Conservation (phyloP, 345 rosid genomes). For the Viola odorata region DNA sequence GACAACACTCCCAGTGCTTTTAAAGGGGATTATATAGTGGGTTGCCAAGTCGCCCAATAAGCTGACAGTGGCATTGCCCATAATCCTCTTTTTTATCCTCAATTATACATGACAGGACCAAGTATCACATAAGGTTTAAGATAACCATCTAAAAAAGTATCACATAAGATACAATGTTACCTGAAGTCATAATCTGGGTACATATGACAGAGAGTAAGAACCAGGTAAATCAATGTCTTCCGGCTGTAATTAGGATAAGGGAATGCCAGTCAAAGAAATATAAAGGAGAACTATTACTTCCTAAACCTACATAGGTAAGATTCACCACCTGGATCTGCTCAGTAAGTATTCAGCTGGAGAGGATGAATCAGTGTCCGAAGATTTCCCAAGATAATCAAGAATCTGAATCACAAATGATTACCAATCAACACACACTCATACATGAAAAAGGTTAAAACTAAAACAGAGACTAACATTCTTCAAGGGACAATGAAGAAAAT, state of each 20-base stretch:
- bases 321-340: conserved; percentile 81
- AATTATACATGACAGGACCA: conserved; percentile 3
- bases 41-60: conserved; percentile 90
- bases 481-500: background rate
- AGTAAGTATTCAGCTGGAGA: conserved; percentile 70
- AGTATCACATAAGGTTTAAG: conserved; percentile 14
- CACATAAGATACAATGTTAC: conserved; percentile 39
- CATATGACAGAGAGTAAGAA: conserved; percentile 86
- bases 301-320: conserved; percentile 13
- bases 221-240: conserved; percentile 89
- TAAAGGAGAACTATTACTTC: background rate
- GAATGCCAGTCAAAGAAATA: conserved; percentile 26
- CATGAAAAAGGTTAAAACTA: background rate
- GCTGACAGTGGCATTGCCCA: conserved; percentile 99
- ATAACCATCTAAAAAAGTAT: conserved; percentile 8
- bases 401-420: conserved; percentile 41
- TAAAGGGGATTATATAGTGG: conserved; percentile 64
- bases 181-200: conserved; percentile 98
- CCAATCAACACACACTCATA: background rate
- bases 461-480: background rate
- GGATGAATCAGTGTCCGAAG: conserved; percentile 71
- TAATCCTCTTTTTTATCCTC: conserved; percentile 57
- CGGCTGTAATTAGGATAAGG: conserved; percentile 57
- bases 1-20: conserved; percentile 94
- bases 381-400: conserved; percentile 79